Base-by-base conservation (phyloP, 2,329 filamentous ascomycete species). In the Fusarium papillatum region DNA sequence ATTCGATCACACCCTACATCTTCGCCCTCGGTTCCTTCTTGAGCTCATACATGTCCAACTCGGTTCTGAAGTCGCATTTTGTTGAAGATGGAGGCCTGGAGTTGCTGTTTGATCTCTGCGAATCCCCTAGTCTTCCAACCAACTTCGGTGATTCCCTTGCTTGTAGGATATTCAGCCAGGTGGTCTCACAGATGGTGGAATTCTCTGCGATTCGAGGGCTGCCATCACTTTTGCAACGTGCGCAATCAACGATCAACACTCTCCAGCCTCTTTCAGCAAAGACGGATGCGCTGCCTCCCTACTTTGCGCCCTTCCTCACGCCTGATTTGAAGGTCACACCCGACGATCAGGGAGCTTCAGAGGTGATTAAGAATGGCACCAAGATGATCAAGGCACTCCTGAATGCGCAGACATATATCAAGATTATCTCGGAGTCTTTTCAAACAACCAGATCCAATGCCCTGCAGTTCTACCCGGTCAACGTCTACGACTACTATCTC, bases 401-500 rank as follows among this genome's bases (percentile, higher is more conserved):
- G 50, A 93, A 93, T 65, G 88, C 94, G 14, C 94, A 97, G 80
- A 93, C 92, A 5, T 89, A 98, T 11, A 91, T 95, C 46, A 93
- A 93, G 77, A 92, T 95, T 26, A 88, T 97, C 39, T 93, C 92
- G 39, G 90, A 94, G 69, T 93, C 94, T 70, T 98, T 95, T 81
- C 92, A 91, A 80, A 91, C 91, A 69, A 90, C 91, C 66, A 90
- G 95, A 69, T 90, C 92, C 31, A 88, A 90, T 64, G 86, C 86
- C 13, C 90, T 91, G 36, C 90, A 93, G 14, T 94, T 98, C 79
- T 92, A 91, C 66, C 90, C 92, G 31, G 90, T 97, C 77, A 98
- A 98, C 80, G 89, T 98, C 26, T 95, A 93, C 38, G 96, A 98
- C 82, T 93, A 95, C 82, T 98, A 98, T 81, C 87, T 91, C 55